Percentiles rank a stretch among this genome's conserved stretches.
phyloP scores from a whole-genome alignment of 2,329 filamentous ascomycete genomes.

The Pseudocercospora ulei region DNA sequence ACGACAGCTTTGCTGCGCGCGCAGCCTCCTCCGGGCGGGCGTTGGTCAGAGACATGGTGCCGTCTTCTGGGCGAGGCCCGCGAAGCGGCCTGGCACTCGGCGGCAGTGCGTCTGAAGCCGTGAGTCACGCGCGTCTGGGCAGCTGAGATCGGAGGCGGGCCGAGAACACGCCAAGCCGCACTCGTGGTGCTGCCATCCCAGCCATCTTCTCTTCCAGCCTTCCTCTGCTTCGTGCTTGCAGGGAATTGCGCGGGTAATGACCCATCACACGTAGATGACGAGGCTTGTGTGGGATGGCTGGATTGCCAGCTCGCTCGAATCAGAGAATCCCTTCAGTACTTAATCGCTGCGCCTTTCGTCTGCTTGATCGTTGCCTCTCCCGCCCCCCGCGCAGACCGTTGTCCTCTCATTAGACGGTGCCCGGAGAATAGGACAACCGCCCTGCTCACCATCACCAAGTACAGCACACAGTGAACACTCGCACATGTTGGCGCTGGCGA shows the following conservation, averaged over 20 bases:
- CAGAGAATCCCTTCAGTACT: conserved; percentile 15
- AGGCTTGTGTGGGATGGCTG: conserved; percentile 7
- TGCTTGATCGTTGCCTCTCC: conserved; percentile 6
- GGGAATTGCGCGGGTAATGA: background rate
- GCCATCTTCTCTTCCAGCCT: conserved; percentile 5
- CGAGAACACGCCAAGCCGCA: background rate
- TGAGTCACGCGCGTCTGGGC: background rate
- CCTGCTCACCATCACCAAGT: background rate
- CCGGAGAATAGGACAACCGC: background rate
- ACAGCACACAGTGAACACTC: conserved; percentile 12
- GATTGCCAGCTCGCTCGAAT: conserved; percentile 3
- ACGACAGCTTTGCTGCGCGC: conserved; percentile 66
- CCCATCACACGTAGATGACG: conserved; percentile 9
- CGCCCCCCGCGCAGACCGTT: conserved; percentile 10
- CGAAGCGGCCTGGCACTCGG: too few relatives aligned
- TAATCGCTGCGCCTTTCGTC: too few relatives aligned
- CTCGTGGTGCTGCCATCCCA: conserved; percentile 1
- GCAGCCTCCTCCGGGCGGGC: conserved; percentile 70
- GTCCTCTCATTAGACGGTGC: conserved; percentile 10
- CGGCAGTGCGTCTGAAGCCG: conserved; percentile 1
- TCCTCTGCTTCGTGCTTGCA: background rate
- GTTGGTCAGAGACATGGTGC: conserved; percentile 75
- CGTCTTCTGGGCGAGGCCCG: background rate
- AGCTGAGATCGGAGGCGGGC: conserved; percentile 2
- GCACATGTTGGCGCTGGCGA: conserved; percentile 26